Evolutionary conservation across 441 rosid species (phyloP), one percentile per base, ranked within the genome.

Genomic region (Jatropha podagrica): DNA sequence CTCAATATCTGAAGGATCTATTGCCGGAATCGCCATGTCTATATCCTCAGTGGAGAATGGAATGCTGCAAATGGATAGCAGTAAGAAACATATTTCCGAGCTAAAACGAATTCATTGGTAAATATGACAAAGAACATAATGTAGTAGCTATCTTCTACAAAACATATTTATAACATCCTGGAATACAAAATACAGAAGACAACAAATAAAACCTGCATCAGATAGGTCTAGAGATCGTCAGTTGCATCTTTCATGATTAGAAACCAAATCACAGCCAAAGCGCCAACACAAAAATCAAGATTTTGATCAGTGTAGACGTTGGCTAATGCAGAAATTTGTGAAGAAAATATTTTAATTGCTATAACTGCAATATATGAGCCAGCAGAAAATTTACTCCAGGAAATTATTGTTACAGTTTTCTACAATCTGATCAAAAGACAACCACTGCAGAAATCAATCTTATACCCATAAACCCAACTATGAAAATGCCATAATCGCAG

Each of bases 41-140:
- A 95, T 92, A 81, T 94, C 99, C 80, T 94, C 99, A 1, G 95
- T 90, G 13, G 96, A 96, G 85, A 94, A 94, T 1, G 99, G 99
- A 71, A 96, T 92, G 90, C 99, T 96, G 87, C 64, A 68, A 73
- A 60, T 75, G 70, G 49, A 61, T 68, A 44, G 27, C 1, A 14
- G 18, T n/a, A 10, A 42, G 26, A 13, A 15, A 23, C 15, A 66
- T 7, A 15, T 23, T 55, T 44, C 54, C 4, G 38, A 9, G 38
- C 8, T 74, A 23, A 54, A 38, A 38, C 23, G 17, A 23, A 52
- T 51, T 44, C 58, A 61, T 9, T 61, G 65, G 54, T 58, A 37
- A 46, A 72, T 26, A 17, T 38, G 11, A 46, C 7, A 44, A 44
- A 44, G 48, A 7, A 7, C 8, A 2, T 44, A 44, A 44, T 0